A percentile compares a stretch with the other conserved stretches of the same genome.
Evolutionary conservation across 2,329 filamentous ascomycete species (phyloP).

Genomic region (Aspergillus hiratsukae): DNA sequence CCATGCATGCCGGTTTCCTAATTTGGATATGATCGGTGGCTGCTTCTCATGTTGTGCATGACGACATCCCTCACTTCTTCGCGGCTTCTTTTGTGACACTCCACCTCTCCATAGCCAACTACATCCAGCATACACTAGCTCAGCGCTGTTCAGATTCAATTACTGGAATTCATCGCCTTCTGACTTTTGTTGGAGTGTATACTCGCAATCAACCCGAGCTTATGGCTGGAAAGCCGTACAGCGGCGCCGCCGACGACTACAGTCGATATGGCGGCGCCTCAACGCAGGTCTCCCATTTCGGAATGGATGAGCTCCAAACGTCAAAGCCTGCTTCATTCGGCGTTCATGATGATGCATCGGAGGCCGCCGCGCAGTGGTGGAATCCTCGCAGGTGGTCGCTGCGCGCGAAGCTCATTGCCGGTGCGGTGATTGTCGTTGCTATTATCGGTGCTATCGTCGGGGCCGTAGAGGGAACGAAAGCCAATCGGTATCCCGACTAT

Average conservation of each 20-base stretch:
- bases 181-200: background rate
- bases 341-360: slow-evolving; percentile 2
- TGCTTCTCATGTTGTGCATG: slow-evolving; percentile 4
- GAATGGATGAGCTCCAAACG: slow-evolving; percentile 14
- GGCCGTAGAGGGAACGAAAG: slow-evolving; percentile 32
- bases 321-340: slow-evolving; percentile 12
- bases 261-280: slow-evolving; percentile 19
- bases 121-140: background rate
- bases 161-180: background rate
- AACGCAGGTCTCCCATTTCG: slow-evolving; percentile 15
- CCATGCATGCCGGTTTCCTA: slow-evolving; percentile 4
- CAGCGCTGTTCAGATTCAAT: background rate
- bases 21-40: slow-evolving; percentile 11
- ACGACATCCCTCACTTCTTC: slow-evolving; percentile 4
- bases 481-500: slow-evolving; percentile 44
- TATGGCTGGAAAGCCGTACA: slow-evolving; percentile 13
- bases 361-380: slow-evolving; percentile 31
- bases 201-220: background rate
- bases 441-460: slow-evolving; percentile 50
- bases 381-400: slow-evolving; percentile 53
- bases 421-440: slow-evolving; percentile 35
- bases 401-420: slow-evolving; percentile 46
- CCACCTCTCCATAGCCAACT: background rate
- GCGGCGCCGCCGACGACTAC: slow-evolving; percentile 14
- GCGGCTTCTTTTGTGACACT: background rate